Evolutionary conservation across 805 yeast species (phyloP), one percentile per base, ranked within the genome.

Genomic region (Metschnikowia reukaufii): DNA sequence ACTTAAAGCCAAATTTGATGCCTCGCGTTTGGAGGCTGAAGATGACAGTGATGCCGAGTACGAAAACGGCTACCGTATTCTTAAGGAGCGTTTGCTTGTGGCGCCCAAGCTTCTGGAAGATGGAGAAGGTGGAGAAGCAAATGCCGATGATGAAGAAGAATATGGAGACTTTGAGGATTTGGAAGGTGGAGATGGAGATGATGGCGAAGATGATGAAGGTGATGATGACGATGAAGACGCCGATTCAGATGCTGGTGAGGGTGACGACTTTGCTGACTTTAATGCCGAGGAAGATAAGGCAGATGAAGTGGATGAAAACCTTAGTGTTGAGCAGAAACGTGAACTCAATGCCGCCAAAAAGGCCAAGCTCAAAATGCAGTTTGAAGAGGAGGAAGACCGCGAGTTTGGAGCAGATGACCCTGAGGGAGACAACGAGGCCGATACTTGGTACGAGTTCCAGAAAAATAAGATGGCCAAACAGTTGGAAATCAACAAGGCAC

Each of bases 401-500:
- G 77, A 73, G 48, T 81, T 81, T 55, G 88, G 87, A 15, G 89
- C 83, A 20, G 88, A 84, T 52, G 96, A 88, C 52, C 88, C 88
- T 10, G 90, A 87, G 62, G 84, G 80, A 46, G 70, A 63, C 42
- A 64, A 66, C 18, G 95, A 87, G 61, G 89, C 88, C 47, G 97
- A 92, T 59, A 90, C 97, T 0, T 94, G 99, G 99, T 94, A 92
- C 64, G 98, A 92, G 64, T 82, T 86, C 66, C 97, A 94, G 66
- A 94, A 94, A 72, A 95, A 96, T 50, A 92, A 91, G 61, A 91
- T 95, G 83, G 90, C 96, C 47, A 92, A 94, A 65, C 99, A 94
- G 70, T 72, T 88, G 52, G 98, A 92, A 51, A 90, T 95, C 68
- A 95, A 94, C 67, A 87, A 88, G 64, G 80, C 88, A 8, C 91